Evolutionary conservation across 2,329 filamentous ascomycete species (phyloP).

Genomic region (Fusarium foetens): DNA sequence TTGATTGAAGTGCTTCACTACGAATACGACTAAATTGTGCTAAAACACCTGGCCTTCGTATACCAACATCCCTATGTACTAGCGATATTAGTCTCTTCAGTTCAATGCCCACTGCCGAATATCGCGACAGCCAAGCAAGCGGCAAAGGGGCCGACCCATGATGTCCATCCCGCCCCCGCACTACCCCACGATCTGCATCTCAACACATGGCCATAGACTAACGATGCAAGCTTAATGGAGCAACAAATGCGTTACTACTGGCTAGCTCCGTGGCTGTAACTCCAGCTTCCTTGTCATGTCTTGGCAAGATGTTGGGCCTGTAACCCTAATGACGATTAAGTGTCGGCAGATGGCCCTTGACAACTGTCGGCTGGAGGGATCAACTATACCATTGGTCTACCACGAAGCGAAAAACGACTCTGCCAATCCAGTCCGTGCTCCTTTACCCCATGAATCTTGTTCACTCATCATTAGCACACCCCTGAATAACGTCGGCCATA

Average conservation of each 20-base stretch:
- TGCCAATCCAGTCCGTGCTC: not conserved
- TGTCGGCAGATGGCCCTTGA: not conserved
- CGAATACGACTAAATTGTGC: not conserved
- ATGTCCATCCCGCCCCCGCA: not conserved
- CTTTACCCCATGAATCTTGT: not conserved
- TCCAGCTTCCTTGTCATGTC: no score
- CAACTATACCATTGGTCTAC: not conserved
- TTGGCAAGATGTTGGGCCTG: no score
- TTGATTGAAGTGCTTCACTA: rapidly evolving
- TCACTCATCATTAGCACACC: rapidly evolving
- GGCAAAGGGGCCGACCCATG: not conserved
- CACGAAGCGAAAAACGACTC: rapidly evolving
- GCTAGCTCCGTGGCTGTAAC: not conserved
- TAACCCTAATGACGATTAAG: not conserved
- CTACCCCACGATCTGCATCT: not conserved
- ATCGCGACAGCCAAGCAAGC: not conserved
- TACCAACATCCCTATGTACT: rapidly evolving
- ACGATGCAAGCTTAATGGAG: rapidly evolving
- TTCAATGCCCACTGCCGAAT: not conserved
- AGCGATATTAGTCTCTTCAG: rapidly evolving
- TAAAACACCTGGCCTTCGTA: rapidly evolving
- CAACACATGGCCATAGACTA: not conserved
- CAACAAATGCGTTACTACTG: rapidly evolving
- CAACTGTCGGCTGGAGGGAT: not conserved
- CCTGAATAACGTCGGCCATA: rapidly evolving